These are phyloP conservation scores for Batkoa obscura DNA, from an alignment of 371 early-diverging fungal genomes.

Conservation along the genomic window DNA sequence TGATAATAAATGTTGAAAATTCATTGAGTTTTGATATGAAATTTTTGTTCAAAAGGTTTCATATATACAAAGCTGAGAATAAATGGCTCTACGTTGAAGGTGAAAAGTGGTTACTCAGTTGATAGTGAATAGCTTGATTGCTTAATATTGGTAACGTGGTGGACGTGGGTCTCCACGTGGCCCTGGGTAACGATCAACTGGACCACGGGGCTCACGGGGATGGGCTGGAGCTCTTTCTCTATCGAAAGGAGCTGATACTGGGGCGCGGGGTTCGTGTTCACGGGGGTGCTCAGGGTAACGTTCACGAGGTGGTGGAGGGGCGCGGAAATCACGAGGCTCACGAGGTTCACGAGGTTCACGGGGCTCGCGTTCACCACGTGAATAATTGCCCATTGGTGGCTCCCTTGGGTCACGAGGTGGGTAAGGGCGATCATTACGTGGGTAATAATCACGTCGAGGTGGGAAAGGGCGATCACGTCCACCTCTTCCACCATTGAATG, in stretches of 20 bases:
- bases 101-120: too few species aligned
- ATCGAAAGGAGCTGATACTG: background rate
- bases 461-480: background rate
- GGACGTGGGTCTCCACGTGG: too few species aligned
- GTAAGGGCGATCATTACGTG: background rate
- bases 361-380: background rate
- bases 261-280: background rate
- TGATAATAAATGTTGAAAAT: too few species aligned
- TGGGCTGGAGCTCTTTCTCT: background rate
- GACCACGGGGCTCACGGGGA: background rate
- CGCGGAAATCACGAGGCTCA: conserved; percentile 1
- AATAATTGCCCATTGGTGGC: background rate
- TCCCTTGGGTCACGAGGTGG: conserved; percentile 3
- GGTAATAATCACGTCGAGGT: conserved; percentile 4
- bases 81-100: too few species aligned
- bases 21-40: too few species aligned
- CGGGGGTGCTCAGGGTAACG: background rate
- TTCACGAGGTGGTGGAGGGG: conserved; percentile 6
- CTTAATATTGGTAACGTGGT: background rate
- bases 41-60: too few species aligned
- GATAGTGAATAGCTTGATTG: too few species aligned
- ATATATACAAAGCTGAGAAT: too few species aligned
- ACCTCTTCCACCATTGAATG: background rate
- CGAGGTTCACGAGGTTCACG: too few species aligned
- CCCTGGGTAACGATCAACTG: background rate